Conservation (phyloP, 441 rosid species). For the Raphanus hybrid region DNA sequence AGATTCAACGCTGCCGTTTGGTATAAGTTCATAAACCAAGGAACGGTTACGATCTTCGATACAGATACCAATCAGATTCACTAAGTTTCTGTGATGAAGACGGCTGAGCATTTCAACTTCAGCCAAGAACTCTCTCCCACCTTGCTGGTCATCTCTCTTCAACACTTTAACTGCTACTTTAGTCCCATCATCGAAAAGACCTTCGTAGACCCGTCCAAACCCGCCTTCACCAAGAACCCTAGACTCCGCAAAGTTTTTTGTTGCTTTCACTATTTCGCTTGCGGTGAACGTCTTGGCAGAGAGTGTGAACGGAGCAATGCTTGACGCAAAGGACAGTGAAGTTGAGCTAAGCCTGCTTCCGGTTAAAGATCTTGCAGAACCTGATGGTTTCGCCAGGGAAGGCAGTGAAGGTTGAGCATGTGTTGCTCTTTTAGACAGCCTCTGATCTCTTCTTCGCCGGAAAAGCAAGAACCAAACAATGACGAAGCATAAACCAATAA, state of each 20-base stretch:
- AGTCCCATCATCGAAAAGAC: conserved; percentile 85
- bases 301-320: conserved; percentile 78
- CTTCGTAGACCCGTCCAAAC: conserved; percentile 84
- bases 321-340: conserved; percentile 86
- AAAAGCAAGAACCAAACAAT: conserved; percentile 66
- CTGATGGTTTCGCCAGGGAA: conserved; percentile 74
- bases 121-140: conserved; percentile 90
- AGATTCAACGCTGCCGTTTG: conserved; percentile 97
- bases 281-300: conserved; percentile 87
- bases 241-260: conserved; percentile 70
- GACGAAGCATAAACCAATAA: conserved; percentile 62
- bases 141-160: conserved; percentile 96
- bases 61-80: conserved; percentile 93
- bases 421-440: conserved; percentile 44
- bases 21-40: conserved; percentile 91
- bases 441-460: conserved; percentile 48
- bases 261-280: conserved; percentile 80
- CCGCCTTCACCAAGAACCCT: conserved; percentile 96
- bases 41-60: conserved; percentile 84
- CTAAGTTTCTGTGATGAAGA: conserved; percentile 94
- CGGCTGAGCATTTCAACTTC: conserved; percentile 99
- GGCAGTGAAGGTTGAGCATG: conserved; percentile 53
- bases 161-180: conserved; percentile 89
- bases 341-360: conserved; percentile 78
- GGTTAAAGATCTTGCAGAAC: conserved; percentile 60